A percentile compares a stretch with the other conserved stretches of the same genome.
Conservation (phyloP, 2,329 filamentous ascomycete genomes). For the Cytospora paraplurivora region DNA sequence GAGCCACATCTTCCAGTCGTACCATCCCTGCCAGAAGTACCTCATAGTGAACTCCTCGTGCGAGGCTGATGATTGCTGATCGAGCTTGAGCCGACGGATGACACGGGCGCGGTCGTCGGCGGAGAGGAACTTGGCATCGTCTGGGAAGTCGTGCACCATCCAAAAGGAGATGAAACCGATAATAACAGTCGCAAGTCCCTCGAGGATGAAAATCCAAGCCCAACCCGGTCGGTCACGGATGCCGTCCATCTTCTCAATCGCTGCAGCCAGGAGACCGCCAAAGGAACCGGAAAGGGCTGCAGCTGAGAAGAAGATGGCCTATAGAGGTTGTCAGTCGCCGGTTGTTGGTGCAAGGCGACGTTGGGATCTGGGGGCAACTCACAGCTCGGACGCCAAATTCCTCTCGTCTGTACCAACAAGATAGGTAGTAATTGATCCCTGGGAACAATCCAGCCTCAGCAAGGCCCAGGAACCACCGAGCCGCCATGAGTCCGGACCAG, state of each 20-base stretch:
- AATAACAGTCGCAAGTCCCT: conserved; percentile 68
- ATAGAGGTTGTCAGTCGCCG: background rate
- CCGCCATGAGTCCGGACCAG: conserved; percentile 66
- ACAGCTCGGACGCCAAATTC: conserved; percentile 70
- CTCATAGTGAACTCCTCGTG: conserved; percentile 71
- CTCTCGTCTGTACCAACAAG: conserved; percentile 75
- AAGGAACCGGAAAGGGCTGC: conserved; percentile 76
- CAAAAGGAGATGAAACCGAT: conserved; percentile 68
- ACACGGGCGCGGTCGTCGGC: conserved; percentile 68
- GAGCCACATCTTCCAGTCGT: conserved; percentile 74
- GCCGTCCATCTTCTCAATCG: conserved; percentile 67
- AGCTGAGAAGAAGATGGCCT: conserved; percentile 77
- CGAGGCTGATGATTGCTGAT: conserved; percentile 67
- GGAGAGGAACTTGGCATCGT: conserved; percentile 69
- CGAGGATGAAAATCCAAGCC: conserved; percentile 66
- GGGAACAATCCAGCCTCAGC: conserved; percentile 77
- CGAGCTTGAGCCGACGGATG: conserved; percentile 64
- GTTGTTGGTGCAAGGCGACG: background rate
- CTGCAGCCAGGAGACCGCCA: conserved; percentile 69
- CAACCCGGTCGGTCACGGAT: conserved; percentile 55
- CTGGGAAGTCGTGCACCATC: conserved; percentile 78
- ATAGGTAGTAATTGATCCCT: conserved; percentile 68
- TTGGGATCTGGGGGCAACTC: background rate
- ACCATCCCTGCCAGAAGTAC: conserved; percentile 70
- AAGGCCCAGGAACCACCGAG: conserved; percentile 71